phyloP scores from a whole-genome alignment of 208 protist species.

The Chromosphaera perkinsii region DNA sequence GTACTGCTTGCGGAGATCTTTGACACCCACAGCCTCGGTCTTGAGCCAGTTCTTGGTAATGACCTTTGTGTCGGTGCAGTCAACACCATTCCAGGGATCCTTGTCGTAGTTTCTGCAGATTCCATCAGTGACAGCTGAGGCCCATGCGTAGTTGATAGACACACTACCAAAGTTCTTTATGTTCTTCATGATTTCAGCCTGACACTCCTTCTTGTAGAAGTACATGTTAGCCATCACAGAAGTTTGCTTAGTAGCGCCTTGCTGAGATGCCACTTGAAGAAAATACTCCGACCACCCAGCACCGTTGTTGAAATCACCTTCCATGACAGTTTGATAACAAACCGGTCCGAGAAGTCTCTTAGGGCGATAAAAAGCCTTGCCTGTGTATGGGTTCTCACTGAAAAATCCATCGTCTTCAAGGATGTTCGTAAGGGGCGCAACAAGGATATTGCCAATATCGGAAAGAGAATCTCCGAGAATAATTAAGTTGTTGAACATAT shows the following conservation, averaged over 20 bases:
- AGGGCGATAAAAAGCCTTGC: too few relatives aligned
- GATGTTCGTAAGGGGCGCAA: too few relatives aligned
- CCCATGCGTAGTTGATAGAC: neutral
- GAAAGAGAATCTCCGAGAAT: too few relatives aligned
- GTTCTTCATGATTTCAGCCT: neutral
- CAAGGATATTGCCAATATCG: too few relatives aligned
- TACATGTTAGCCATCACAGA: neutral
- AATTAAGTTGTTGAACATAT: too few relatives aligned
- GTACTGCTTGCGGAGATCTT: neutral
- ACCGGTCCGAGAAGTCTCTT: too few relatives aligned
- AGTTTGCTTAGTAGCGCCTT: neutral
- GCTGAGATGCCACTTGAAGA: neutral
- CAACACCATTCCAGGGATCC: neutral
- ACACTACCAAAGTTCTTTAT: too few relatives aligned
- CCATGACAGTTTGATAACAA: too few relatives aligned
- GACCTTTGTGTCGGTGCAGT: neutral
- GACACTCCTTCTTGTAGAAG: neutral
- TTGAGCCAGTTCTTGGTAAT: neutral
- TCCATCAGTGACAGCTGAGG: neutral
- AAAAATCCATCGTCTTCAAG: too few relatives aligned
- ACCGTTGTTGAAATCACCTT: neutral
- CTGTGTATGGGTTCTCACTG: too few relatives aligned
- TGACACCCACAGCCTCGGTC: neutral
- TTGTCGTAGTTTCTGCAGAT: neutral
- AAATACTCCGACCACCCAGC: neutral